These are phyloP conservation scores for Acorus gramineus DNA, from an alignment of 106 monocot species.

Conservation along the genomic window DNA sequence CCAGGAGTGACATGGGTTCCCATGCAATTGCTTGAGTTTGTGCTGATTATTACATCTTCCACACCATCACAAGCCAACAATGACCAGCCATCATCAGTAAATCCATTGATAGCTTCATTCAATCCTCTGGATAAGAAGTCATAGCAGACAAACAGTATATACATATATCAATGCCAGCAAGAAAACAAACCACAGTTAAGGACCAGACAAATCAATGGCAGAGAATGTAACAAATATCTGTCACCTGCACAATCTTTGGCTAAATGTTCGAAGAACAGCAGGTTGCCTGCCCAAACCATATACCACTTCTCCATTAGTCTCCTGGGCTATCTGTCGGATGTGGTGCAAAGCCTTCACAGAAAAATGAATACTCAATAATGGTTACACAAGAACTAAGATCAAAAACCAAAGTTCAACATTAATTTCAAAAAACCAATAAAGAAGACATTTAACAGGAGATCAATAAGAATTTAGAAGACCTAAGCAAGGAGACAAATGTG, in stretches of 20 bases:
- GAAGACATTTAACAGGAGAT: no score
- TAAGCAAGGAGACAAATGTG: neutral
- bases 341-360: slow-evolving; percentile 68
- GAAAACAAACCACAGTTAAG: no score
- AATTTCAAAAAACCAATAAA: no score
- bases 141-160: no score
- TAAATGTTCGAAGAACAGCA: slow-evolving; percentile 76
- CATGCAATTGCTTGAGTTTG: slow-evolving; percentile 44
- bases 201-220: no score
- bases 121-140: slow-evolving; percentile 53
- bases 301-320: slow-evolving; percentile 68
- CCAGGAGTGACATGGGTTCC: slow-evolving; percentile 17
- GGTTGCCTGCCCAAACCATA: slow-evolving; percentile 72
- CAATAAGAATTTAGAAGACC: no score
- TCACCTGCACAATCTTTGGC: slow-evolving; percentile 81
- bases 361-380: no score
- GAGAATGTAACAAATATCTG: neutral
- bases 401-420: no score
- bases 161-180: no score
- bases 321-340: slow-evolving; percentile 84
- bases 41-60: slow-evolving; percentile 68
- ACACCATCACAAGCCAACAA: slow-evolving; percentile 60
- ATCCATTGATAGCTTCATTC: slow-evolving; percentile 92
- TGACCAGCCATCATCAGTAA: slow-evolving; percentile 89
- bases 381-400: no score